These are phyloP conservation scores for Tylopilus sp. DNA, from an alignment of 768 basidiomycete species.

Conservation along the genomic window DNA sequence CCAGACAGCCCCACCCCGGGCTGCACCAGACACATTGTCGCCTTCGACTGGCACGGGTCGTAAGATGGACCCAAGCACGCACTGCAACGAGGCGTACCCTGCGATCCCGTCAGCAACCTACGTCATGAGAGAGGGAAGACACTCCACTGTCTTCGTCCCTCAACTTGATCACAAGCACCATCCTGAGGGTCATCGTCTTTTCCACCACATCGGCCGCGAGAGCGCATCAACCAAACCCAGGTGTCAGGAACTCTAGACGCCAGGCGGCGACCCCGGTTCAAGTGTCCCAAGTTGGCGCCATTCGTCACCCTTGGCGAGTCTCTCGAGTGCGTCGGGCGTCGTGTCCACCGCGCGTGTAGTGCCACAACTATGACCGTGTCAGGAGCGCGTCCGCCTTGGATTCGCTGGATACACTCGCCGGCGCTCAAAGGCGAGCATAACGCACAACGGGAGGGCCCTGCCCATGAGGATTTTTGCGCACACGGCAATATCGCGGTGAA, in stretches of 20 bases:
- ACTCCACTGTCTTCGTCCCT: slow-evolving; percentile 60
- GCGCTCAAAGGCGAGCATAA: slow-evolving; percentile 75
- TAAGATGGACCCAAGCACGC: slow-evolving; percentile 52
- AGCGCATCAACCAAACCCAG: slow-evolving; percentile 62
- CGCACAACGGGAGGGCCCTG: slow-evolving; percentile 81
- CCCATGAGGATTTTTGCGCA: slow-evolving; percentile 94
- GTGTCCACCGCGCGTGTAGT: slow-evolving; percentile 89
- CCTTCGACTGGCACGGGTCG: slow-evolving; percentile 22
- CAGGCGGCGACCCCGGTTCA: too few species aligned
- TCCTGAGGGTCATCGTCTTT: slow-evolving; percentile 85
- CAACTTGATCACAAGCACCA: slow-evolving; percentile 77
- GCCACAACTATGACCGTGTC: slow-evolving; percentile 95
- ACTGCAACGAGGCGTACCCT: slow-evolving; percentile 62
- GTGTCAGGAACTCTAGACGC: slow-evolving; percentile 88
- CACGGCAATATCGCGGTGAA: slow-evolving; percentile 82
- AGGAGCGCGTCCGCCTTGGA: slow-evolving; percentile 82
- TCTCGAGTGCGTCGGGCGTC: slow-evolving; percentile 64
- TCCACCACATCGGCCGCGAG: slow-evolving; percentile 53
- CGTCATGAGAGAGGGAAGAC: not conserved
- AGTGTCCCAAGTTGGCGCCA: slow-evolving; percentile 68
- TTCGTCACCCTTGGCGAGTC: slow-evolving; percentile 40
- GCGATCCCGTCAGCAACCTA: not conserved
- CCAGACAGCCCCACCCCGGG: slow-evolving; percentile 58
- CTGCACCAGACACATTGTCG: slow-evolving; percentile 32
- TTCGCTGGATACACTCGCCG: slow-evolving; percentile 70